Evolutionary conservation across 352 stramenopile genomes (phyloP).

Genomic region (Phytophthora fragariae): DNA sequence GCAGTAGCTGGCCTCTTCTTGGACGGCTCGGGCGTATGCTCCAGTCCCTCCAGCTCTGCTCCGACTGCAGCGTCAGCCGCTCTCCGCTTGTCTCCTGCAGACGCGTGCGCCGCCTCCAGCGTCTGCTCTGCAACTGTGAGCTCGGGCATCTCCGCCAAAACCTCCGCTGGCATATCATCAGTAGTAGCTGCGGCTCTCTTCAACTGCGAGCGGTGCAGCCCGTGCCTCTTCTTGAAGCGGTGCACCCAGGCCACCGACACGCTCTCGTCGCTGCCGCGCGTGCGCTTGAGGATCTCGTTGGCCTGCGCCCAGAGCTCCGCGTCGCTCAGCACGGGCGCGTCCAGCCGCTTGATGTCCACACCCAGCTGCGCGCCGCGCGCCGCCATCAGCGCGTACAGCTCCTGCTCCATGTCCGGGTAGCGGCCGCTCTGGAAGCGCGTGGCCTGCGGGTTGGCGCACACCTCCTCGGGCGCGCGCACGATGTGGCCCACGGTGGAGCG

Average conservation of each 20-base stretch:
- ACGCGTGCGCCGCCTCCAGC: neutral
- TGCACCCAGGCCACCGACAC: conserved; percentile 46
- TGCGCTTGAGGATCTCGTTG: conserved; percentile 46
- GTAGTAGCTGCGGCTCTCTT: neutral
- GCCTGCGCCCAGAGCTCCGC: conserved; percentile 37
- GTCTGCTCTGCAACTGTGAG: conserved; percentile 8
- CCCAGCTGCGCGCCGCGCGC: conserved; percentile 5
- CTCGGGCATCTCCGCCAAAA: no score
- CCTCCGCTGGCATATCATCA: no score
- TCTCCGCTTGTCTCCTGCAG: neutral
- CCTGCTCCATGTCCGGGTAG: conserved; percentile 44
- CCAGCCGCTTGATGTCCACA: conserved; percentile 11
- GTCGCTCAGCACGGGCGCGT: conserved; percentile 25
- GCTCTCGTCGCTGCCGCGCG: conserved; percentile 27
- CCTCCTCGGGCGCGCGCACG: conserved; percentile 32
- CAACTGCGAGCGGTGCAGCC: conserved; percentile 36
- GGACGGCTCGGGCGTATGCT: neutral
- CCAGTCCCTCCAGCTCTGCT: neutral
- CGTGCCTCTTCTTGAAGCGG: conserved; percentile 47
- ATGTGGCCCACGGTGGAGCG: conserved; percentile 46
- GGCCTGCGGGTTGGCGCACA: conserved; percentile 38
- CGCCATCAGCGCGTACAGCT: conserved; percentile 25
- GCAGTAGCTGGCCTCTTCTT: conserved; percentile 17
- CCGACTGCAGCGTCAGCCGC: neutral
- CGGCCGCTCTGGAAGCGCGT: conserved; percentile 47